Evolutionary conservation across 768 basidiomycete genomes (phyloP).

Genomic region (Mycena vitilis): DNA sequence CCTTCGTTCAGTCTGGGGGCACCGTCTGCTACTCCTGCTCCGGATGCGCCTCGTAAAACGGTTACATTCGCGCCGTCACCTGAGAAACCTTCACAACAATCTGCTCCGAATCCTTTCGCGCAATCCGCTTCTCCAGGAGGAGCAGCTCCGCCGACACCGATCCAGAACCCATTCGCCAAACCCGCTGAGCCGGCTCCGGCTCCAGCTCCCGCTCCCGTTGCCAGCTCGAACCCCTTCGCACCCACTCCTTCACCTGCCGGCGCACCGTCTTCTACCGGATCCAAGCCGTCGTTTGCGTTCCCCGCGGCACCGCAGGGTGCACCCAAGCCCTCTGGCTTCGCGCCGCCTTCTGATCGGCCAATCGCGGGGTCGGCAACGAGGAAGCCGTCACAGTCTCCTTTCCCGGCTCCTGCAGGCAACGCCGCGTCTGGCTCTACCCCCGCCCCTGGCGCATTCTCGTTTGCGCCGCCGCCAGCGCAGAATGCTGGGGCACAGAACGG

Average conservation of each 20-base stretch:
- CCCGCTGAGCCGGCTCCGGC: constrained; percentile 25
- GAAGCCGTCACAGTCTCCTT: constrained; percentile 23
- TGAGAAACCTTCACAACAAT: constrained; percentile 24
- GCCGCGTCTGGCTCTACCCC: constrained; percentile 23
- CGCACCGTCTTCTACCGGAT: background rate
- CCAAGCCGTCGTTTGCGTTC: constrained; percentile 27
- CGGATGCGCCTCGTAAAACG: constrained; percentile 13
- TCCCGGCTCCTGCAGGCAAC: constrained; percentile 5
- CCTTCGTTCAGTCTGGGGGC: constrained; percentile 39
- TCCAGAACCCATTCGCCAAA: constrained; percentile 32
- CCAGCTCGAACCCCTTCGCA: constrained; percentile 21
- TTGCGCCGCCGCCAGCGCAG: constrained; percentile 14
- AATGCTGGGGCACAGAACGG: constrained; percentile 1
- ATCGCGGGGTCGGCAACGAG: constrained; percentile 16
- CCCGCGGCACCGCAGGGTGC: constrained; percentile 21
- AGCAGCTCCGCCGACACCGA: constrained; percentile 21
- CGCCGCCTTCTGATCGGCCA: constrained; percentile 15
- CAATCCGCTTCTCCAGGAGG: constrained; percentile 21
- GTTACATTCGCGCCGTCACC: constrained; percentile 15
- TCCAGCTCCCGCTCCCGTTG: constrained; percentile 25
- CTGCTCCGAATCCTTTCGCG: constrained; percentile 26
- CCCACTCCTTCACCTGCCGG: constrained; percentile 28
- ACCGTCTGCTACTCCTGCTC: constrained; percentile 22
- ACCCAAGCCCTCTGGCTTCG: constrained; percentile 9
- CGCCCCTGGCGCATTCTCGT: constrained; percentile 25